Evolutionary conservation across 495 filamentous ascomycete species (phyloP).

Genomic region (Penicillium herquei): DNA sequence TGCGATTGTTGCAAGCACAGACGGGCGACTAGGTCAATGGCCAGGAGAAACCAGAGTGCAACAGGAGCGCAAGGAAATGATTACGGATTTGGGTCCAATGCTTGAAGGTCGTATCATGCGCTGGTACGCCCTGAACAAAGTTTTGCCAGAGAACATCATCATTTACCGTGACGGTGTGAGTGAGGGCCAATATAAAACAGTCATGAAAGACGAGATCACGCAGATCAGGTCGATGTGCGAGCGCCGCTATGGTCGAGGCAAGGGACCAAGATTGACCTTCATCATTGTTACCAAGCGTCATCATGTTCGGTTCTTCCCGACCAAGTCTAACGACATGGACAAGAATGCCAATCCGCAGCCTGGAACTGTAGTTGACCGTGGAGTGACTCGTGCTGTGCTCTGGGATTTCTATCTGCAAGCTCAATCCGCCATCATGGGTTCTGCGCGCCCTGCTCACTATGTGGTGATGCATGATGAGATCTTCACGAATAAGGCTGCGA

Average conservation of each 20-base stretch:
- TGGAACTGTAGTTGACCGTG: slow-evolving; percentile 81
- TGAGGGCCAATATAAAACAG: slow-evolving; percentile 67
- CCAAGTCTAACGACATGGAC: slow-evolving; percentile 48
- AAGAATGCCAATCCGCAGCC: slow-evolving; percentile 58
- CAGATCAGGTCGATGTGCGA: too few relatives aligned
- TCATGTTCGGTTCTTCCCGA: slow-evolving; percentile 78
- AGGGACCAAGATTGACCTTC: slow-evolving; percentile 41
- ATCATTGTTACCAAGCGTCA: slow-evolving; percentile 77
- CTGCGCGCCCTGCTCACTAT: slow-evolving; percentile 73
- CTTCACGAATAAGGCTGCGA: slow-evolving; percentile 39
- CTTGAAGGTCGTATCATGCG: slow-evolving; percentile 55
- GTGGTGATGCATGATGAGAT: slow-evolving; percentile 70
- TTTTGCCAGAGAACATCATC: slow-evolving; percentile 65
- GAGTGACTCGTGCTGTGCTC: slow-evolving; percentile 63
- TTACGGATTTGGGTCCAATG: slow-evolving; percentile 50
- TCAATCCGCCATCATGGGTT: slow-evolving; percentile 77
- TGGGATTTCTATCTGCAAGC: slow-evolving; percentile 85
- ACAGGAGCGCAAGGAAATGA: slow-evolving; percentile 55
- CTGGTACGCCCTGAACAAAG: slow-evolving; percentile 53
- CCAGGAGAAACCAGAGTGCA: slow-evolving; percentile 63
- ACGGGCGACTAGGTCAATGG: slow-evolving; percentile 63
- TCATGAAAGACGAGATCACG: slow-evolving; percentile 46
- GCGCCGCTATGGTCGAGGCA: not conserved
- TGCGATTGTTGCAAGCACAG: slow-evolving; percentile 69
- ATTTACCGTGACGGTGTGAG: slow-evolving; percentile 87